Percentiles rank a stretch among this genome's conserved stretches.
Evolutionary conservation across 2,329 filamentous ascomycete species (phyloP).

Genomic region (Xylaria sp.): DNA sequence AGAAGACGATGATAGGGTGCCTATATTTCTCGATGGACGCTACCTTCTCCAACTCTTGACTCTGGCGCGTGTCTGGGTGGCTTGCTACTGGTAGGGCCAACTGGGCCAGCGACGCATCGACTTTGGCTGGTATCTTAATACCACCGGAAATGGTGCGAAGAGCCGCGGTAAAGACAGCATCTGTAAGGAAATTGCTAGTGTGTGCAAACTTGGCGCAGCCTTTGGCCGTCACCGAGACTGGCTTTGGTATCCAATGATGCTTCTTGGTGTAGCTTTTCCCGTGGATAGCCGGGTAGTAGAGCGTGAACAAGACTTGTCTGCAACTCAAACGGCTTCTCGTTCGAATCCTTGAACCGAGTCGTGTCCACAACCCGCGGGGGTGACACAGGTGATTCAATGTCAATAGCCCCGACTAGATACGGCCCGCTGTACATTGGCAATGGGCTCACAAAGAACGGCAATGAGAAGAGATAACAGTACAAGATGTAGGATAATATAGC

Average conservation of each 20-base stretch:
- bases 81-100: conserved; percentile 25
- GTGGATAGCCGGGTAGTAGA: conserved; percentile 54
- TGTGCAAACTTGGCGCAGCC: conserved; percentile 54
- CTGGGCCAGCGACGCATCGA: conserved; percentile 50
- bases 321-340: conserved; percentile 51
- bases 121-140: conserved; percentile 54
- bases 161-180: conserved; percentile 50
- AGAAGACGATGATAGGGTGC: conserved; percentile 56
- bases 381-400: conserved; percentile 48
- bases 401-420: conserved; percentile 53
- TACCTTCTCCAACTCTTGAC: conserved; percentile 34
- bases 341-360: conserved; percentile 44
- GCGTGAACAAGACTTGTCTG: conserved; percentile 55
- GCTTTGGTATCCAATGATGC: conserved; percentile 54
- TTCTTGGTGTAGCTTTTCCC: conserved; percentile 32
- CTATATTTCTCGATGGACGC: conserved; percentile 27
- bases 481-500: conserved; percentile 44
- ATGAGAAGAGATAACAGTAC: conserved; percentile 47
- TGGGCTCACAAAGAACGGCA: conserved; percentile 51
- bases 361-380: conserved; percentile 43
- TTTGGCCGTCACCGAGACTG: conserved; percentile 50
- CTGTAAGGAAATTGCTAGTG: conserved; percentile 50
- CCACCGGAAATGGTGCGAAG: conserved; percentile 50
- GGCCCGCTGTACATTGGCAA: conserved; percentile 53
- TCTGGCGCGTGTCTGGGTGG: conserved; percentile 33